These are phyloP conservation scores for Chlamydomonas incerta DNA, from an alignment of 139 green algal genomes.

Conservation along the genomic window DNA sequence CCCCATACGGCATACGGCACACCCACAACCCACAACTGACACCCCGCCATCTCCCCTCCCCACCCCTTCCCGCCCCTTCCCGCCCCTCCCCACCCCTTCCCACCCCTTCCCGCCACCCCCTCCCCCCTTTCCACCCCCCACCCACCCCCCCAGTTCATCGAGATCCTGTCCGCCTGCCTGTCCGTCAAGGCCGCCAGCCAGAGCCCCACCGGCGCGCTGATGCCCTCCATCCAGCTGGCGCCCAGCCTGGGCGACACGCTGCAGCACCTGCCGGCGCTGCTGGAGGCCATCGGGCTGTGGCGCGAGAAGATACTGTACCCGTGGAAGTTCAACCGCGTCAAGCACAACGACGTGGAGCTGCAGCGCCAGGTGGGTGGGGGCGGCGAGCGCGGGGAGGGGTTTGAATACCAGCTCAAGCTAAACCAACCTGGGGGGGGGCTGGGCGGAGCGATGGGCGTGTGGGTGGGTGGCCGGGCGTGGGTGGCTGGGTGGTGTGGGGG, in stretches of 20 bases:
- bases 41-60: too few species aligned
- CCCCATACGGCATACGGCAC: too few species aligned
- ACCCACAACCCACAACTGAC: too few species aligned
- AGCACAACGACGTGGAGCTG: constrained; percentile 49
- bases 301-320: constrained; percentile 50
- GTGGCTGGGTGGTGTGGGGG: too few species aligned
- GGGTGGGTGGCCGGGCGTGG: too few species aligned
- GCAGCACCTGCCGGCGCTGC: constrained; percentile 4
- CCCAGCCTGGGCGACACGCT: constrained; percentile 26
- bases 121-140: too few species aligned
- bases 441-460: too few species aligned
- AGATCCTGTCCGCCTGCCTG: constrained; percentile 55
- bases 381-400: background rate
- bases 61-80: too few species aligned
- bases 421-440: too few species aligned
- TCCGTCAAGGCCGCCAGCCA: constrained; percentile 51
- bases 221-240: constrained; percentile 19
- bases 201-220: constrained; percentile 16
- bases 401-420: too few species aligned
- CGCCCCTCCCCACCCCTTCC: too few species aligned
- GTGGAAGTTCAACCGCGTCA: constrained; percentile 48
- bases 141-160: constrained; percentile 62
- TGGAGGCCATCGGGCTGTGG: constrained; percentile 47
- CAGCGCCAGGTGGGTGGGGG: constrained; percentile 10
- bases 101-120: too few species aligned